Percentiles rank a stretch among this genome's conserved stretches.
Conservation (phyloP, 257 asterid species). For the Cruciata laevipes region DNA sequence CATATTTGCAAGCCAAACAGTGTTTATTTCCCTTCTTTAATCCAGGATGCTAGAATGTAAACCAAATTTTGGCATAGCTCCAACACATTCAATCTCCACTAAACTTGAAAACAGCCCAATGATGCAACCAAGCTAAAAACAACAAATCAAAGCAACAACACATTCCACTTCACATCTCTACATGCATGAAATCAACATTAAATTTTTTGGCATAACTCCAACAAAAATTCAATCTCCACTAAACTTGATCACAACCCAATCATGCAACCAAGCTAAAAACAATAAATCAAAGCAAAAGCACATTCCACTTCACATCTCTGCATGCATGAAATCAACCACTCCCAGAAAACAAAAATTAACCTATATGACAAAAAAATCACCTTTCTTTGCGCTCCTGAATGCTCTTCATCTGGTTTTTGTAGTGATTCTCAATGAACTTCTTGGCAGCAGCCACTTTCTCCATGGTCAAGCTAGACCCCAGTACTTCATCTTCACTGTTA, state of each 20-base stretch:
- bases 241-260: background rate
- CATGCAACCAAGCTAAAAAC: slow-evolving; percentile 9
- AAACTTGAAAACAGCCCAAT: background rate
- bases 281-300: background rate
- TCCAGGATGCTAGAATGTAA: background rate
- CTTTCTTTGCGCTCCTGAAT: slow-evolving; percentile 90
- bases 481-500: slow-evolving; percentile 54
- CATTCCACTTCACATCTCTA: slow-evolving; percentile 1
- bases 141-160: background rate
- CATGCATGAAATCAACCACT: no score
- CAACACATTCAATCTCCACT: background rate
- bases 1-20: slow-evolving; percentile 5
- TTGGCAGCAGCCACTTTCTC: slow-evolving; percentile 99
- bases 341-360: background rate
- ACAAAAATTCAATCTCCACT: background rate
- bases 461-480: slow-evolving; percentile 88
- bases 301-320: slow-evolving; percentile 1
- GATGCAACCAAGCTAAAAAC: background rate
- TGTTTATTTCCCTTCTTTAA: background rate
- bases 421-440: slow-evolving; percentile 95
- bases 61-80: background rate
- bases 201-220: background rate
- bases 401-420: slow-evolving; percentile 91
- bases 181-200: no score
- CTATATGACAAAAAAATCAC: slow-evolving; percentile 20